phyloP scores from a whole-genome alignment of 352 stramenopile genomes.

The Phytophthora colocasiae region DNA sequence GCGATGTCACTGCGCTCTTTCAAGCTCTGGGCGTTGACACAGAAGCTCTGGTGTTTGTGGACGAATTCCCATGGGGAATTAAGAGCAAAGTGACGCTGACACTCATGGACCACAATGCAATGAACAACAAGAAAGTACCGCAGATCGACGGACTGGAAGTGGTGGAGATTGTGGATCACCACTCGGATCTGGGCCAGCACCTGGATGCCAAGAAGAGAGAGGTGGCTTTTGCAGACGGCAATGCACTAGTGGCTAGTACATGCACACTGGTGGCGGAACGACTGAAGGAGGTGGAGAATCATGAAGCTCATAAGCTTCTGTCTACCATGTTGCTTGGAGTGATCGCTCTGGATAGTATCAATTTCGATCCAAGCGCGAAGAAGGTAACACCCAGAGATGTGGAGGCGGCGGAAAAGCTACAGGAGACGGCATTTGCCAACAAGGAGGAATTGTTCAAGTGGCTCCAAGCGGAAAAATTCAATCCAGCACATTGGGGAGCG shows the following conservation, averaged over 20 bases:
- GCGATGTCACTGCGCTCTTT: slow-evolving; percentile 73
- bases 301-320: slow-evolving; percentile 46
- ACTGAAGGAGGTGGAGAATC: slow-evolving; percentile 27
- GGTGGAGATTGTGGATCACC: slow-evolving; percentile 84
- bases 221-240: slow-evolving; percentile 74
- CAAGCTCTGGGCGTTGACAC: slow-evolving; percentile 60
- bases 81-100: slow-evolving; percentile 46
- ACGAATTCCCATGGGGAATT: slow-evolving; percentile 76
- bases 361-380: slow-evolving; percentile 76
- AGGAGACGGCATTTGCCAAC: slow-evolving; percentile 50
- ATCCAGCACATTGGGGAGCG: slow-evolving; percentile 58
- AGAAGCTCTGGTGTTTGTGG: slow-evolving; percentile 67
- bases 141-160: slow-evolving; percentile 34
- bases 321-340: slow-evolving; percentile 81
- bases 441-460: slow-evolving; percentile 65
- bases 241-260: slow-evolving; percentile 73
- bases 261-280: slow-evolving; percentile 86
- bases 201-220: slow-evolving; percentile 48
- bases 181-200: slow-evolving; percentile 71
- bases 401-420: slow-evolving; percentile 45
- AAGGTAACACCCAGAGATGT: slow-evolving; percentile 79
- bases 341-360: slow-evolving; percentile 82
- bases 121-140: slow-evolving; percentile 67
- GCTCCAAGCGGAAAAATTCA: slow-evolving; percentile 78
- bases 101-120: slow-evolving; percentile 80